Base-by-base conservation (phyloP, 306 rosid genomes). In the Betula pendula region DNA sequence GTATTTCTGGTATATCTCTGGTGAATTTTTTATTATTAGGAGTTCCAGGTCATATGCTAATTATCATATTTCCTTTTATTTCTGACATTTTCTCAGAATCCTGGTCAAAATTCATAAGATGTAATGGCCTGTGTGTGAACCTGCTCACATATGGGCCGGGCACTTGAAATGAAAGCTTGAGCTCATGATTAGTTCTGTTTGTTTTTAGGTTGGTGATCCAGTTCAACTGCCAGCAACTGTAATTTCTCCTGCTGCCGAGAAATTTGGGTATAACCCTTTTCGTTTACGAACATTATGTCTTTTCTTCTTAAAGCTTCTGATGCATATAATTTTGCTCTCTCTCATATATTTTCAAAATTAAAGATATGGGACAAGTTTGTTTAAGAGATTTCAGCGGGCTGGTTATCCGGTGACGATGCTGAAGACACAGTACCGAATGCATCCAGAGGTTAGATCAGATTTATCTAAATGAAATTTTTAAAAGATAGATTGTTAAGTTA, bases 211-310 rank as follows among this genome's bases (percentile, higher is more conserved):
- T 22, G 98, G 97, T 33, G 98, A 94, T 84, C 98, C 98, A 1
- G 97, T 93, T 82, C 97, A 94, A 85, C 98, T 94, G 35, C 98
- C 98, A 29, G 98, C 98, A 75, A 94, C 98, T 75, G 97, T 94
- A 78, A 90, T 90, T 59, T 94, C 98, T 24, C 88, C 91, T 6
- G 27, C 75, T 59, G 97, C 98, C 25, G 86, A 58, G 80, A 79
- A 89, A 81, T 86, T 87, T 55, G 95, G 96, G 98, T 92, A 88
- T 65, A 62, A 43, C 55, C 40, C 38, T 66, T 68, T 38, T 25
- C 78, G 56, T 55, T 68, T 38, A 8, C 71, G 52, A 42, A 70
- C 44, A 20, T 75, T 65, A 45, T 71, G 42, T 66, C 3, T 22
- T 63, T 53, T 55, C 3, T 76, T 40, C 22, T 38, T 24, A 72